Percentiles rank a stretch among this genome's conserved stretches.
Evolutionary conservation across 805 yeast genomes (phyloP).

Genomic region (Metschnikowia matae): DNA sequence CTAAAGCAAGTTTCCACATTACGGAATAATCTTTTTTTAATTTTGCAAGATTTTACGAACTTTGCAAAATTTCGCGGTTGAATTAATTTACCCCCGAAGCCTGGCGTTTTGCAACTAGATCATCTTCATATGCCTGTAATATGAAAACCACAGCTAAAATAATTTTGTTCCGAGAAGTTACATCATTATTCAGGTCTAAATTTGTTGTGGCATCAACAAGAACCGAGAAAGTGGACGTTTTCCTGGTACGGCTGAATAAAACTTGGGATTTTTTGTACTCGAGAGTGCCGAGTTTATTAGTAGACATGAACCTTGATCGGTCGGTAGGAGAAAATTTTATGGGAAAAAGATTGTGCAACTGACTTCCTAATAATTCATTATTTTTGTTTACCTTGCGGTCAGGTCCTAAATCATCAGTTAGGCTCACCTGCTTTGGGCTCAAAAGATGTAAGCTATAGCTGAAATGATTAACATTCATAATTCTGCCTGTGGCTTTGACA

Average conservation of each 20-base stretch:
- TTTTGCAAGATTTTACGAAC: neutral
- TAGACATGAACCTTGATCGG: slow-evolving; percentile 7
- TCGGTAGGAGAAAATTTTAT: neutral
- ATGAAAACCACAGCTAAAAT: slow-evolving; percentile 6
- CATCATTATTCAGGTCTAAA: slow-evolving; percentile 9
- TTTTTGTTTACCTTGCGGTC: slow-evolving; percentile 8
- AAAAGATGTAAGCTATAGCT: slow-evolving; percentile 11
- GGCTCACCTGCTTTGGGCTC: slow-evolving; percentile 7
- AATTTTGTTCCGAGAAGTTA: slow-evolving; percentile 4
- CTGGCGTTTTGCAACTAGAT: neutral
- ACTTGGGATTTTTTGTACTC: slow-evolving; percentile 7
- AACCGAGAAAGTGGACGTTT: slow-evolving; percentile 6
- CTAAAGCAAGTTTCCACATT: neutral
- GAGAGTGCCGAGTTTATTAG: slow-evolving; percentile 8
- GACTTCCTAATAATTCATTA: slow-evolving; percentile 9
- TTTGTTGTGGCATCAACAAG: slow-evolving; percentile 5
- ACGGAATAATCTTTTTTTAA: neutral
- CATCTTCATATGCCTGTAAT: slow-evolving; percentile 12
- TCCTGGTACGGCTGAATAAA: slow-evolving; percentile 11
- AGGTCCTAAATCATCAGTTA: slow-evolving; percentile 10
- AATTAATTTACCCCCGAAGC: neutral
- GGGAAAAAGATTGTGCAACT: slow-evolving; percentile 4
- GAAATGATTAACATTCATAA: slow-evolving; percentile 3
- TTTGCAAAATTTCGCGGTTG: neutral
- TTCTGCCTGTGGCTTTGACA: slow-evolving; percentile 3